phyloP scores from a whole-genome alignment of 108 stramenopile species.

The Epithemia pelagica region DNA sequence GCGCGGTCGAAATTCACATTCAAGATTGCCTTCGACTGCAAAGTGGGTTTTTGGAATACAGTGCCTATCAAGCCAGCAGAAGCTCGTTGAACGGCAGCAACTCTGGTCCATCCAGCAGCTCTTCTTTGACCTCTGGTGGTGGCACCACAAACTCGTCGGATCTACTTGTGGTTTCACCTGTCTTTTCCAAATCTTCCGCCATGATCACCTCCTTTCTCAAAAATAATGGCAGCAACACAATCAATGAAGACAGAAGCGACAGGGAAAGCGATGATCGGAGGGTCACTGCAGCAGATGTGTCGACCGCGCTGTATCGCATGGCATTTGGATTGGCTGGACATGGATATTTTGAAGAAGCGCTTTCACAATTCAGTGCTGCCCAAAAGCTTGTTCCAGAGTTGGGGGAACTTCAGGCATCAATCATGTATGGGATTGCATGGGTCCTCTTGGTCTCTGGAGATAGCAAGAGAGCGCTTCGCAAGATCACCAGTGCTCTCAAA shows the following conservation, averaged over 20 bases:
- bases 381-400: slow-evolving; percentile 27
- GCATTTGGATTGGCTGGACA: slow-evolving; percentile 36
- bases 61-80: not conserved
- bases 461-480: slow-evolving; percentile 30
- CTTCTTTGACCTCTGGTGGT: not conserved
- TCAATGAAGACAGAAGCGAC: not conserved
- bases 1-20: slow-evolving; percentile 35
- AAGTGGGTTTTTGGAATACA: not conserved
- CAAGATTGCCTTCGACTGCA: slow-evolving; percentile 19
- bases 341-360: slow-evolving; percentile 26
- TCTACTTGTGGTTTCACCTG: not conserved
- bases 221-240: not conserved
- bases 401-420: slow-evolving; percentile 24
- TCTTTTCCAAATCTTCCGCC: slow-evolving; percentile 1
- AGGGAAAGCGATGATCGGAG: not conserved
- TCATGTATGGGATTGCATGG: slow-evolving; percentile 31
- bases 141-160: not conserved
- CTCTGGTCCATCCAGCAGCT: not conserved
- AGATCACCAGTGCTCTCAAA: slow-evolving; percentile 18
- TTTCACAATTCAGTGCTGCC: slow-evolving; percentile 34
- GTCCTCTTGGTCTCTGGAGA: slow-evolving; percentile 27
- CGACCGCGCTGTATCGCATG: slow-evolving; percentile 27
- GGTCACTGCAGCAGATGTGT: not conserved
- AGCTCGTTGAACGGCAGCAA: not conserved
- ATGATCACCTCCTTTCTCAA: not conserved